phyloP scores from a whole-genome alignment of 176 grass and related monocot genomes.

The Triticum aestivum region IWGSC_CS_RefSeq_v2.1 NC_057800.1:518813629-518814128 shows the following conservation, averaged over 20 bases:
- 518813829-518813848: neutral
- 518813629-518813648: no score
- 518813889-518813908: constrained; percentile 25
- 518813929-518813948: constrained; percentile 8
- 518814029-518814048: neutral
- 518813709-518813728: no score
- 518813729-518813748: no score
- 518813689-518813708: no score
- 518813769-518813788: neutral
- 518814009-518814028: neutral
- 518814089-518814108: neutral
- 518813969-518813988: constrained; percentile 35
- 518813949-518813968: constrained; percentile 42
- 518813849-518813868: neutral
- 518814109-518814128: constrained; percentile 49
- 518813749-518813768: neutral
- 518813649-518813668: no score
- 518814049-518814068: neutral
- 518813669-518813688: no score
- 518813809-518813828: neutral
- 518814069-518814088: neutral
- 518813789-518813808: neutral
- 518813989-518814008: neutral
- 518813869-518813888: neutral
- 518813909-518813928: constrained; percentile 13